Base-by-base conservation (phyloP, 345 rosid genomes). In the Euphorbia peplus region DNA sequence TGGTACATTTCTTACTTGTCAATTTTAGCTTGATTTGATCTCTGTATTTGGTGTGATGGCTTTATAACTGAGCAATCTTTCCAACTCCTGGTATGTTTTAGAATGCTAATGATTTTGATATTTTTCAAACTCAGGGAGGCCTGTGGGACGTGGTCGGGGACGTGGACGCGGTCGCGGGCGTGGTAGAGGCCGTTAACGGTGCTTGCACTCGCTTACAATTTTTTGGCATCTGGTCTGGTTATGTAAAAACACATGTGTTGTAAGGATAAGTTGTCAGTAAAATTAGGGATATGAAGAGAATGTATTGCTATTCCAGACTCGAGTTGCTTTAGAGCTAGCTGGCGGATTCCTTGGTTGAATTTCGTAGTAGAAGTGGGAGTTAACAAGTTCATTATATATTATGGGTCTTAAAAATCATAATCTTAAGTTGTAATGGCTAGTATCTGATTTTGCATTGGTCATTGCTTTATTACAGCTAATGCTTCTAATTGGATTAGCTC, bases 141-240 rank as follows among this genome's bases (percentile, higher is more conserved):
- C 96, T 67, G 30, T 89, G 83, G 97, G 97, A 66, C 92, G 99
- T 2, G 93, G 99, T 5, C 80, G 93, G 70, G 97, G 96, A 13
- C 88, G 96, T 0, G 93, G 97, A 1, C 98, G 97, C 7, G 98
- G 97, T 0, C 90, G 80, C 1, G 76, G 80, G 6, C 76, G 80
- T 6, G 92, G 91, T 15, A 83, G 96, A 50, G 98, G 98, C 26
- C 97, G 93, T 66, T 91, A 83, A 75, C 59, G 37, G 37, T 63
- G 51, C 52, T 32, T 75, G 75, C 63, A 29, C 12, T 19, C 18
- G 16, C 54, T 70, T 12, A 44, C 37, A 71, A 67, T 72, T 80
- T 75, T 79, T 65, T n/a, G n/a, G n/a, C n/a, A n/a, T n/a, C n/a
- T n/a, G n/a, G n/a, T n/a, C n/a, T 60, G 64, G 67, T n/a, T n/a